Evolutionary conservation across 2,329 filamentous ascomycete genomes (phyloP).

Genomic region (Aspergillus fructus): DNA sequence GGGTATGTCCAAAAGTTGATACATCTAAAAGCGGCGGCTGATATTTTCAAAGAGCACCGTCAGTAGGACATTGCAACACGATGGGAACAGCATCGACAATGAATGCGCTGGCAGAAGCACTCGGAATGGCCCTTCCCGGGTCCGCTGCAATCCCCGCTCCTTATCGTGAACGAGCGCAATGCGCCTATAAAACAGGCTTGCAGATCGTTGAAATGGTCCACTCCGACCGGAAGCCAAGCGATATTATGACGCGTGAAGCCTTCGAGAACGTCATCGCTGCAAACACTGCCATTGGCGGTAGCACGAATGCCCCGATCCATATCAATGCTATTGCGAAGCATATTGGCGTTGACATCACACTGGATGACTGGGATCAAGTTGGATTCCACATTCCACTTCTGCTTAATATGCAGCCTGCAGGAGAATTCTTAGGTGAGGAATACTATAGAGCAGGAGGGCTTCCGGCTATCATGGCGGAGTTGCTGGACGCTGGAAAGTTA

Average conservation of each 20-base stretch:
- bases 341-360: constrained; percentile 49
- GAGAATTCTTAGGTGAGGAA: constrained; percentile 54
- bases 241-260: constrained; percentile 55
- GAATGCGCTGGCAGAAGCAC: constrained; percentile 53
- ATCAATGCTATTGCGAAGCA: constrained; percentile 56
- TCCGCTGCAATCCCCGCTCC: constrained; percentile 53
- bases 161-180: constrained; percentile 50
- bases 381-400: constrained; percentile 53
- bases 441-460: constrained; percentile 56
- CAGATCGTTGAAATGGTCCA: constrained; percentile 54
- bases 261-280: constrained; percentile 58
- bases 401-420: constrained; percentile 56
- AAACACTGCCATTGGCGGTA: constrained; percentile 57
- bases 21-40: background rate
- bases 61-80: constrained; percentile 52
- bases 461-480: constrained; percentile 54
- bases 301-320: constrained; percentile 59
- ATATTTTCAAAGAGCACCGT: constrained; percentile 40
- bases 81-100: constrained; percentile 57
- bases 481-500: constrained; percentile 50
- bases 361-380: constrained; percentile 56
- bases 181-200: constrained; percentile 50
- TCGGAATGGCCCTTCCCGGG: constrained; percentile 54
- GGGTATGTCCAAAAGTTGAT: constrained; percentile 31
- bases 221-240: constrained; percentile 51